phyloP scores from a whole-genome alignment of 192 early-diverging fungal species.

The Gorgonomyces haynaldii region DNA sequence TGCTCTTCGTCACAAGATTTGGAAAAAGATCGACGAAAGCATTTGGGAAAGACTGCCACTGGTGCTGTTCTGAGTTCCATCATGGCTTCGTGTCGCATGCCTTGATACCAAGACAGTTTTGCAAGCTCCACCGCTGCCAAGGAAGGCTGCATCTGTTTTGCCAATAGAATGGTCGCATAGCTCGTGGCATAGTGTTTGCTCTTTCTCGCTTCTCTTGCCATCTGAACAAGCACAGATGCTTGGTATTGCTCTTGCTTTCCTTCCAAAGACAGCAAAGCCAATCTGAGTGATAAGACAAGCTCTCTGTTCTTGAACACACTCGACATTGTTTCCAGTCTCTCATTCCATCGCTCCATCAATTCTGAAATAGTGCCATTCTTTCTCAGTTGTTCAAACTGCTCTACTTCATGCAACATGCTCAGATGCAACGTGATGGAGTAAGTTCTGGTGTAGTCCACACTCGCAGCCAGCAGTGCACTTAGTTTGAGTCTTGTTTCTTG shows the following conservation, averaged over 20 bases:
- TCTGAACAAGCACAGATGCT: constrained; percentile 41
- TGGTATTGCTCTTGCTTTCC: background rate
- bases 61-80: constrained; percentile 3
- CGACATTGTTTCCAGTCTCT: constrained; percentile 37
- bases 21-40: constrained; percentile 3
- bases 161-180: constrained; percentile 47
- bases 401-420: constrained; percentile 56
- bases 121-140: constrained; percentile 40
- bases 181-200: constrained; percentile 43
- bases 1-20: background rate
- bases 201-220: constrained; percentile 45
- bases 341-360: constrained; percentile 25
- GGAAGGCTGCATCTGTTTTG: constrained; percentile 24
- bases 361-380: constrained; percentile 3
- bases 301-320: constrained; percentile 48
- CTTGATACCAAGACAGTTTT: constrained; percentile 45
- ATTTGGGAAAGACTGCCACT: background rate
- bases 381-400: constrained; percentile 15
- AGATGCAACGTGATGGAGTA: constrained; percentile 54
- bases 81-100: constrained; percentile 41
- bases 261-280: constrained; percentile 32
- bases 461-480: constrained; percentile 41
- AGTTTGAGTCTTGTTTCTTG: constrained; percentile 29
- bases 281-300: constrained; percentile 44
- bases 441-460: constrained; percentile 49